A percentile compares a stretch with the other conserved stretches of the same genome.
Conservation (phyloP, 768 basidiomycete genomes). For the Boletus eberwhitei region DNA sequence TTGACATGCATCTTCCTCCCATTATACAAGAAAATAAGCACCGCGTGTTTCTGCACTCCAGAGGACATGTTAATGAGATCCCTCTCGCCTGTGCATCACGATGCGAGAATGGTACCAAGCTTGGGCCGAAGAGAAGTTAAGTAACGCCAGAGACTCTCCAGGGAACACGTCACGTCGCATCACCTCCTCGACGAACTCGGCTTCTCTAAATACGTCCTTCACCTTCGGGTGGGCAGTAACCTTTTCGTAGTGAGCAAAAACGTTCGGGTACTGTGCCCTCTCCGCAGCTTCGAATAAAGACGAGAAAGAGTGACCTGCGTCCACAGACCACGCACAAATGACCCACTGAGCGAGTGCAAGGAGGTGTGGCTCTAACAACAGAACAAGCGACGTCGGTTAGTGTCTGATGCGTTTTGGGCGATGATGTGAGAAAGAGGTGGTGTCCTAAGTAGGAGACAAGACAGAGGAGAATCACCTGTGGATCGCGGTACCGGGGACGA, state of each 20-base stretch:
- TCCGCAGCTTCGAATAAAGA: no score
- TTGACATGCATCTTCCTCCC: conserved; percentile 95
- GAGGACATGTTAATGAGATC: background rate
- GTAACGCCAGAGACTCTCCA: conserved; percentile 87
- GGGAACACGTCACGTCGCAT: conserved; percentile 55
- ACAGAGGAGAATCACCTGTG: no score
- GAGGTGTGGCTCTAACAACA: no score
- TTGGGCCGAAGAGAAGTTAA: conserved; percentile 89
- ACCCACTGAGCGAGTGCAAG: no score
- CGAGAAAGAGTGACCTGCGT: no score
- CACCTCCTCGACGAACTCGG: conserved; percentile 17
- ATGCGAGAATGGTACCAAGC: conserved; percentile 34
- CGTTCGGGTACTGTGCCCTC: conserved; percentile 23
- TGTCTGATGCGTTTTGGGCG: no score
- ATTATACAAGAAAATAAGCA: conserved; percentile 87
- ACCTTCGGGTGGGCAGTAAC: conserved; percentile 18
- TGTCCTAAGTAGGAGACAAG: no score
- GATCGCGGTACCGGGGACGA: no score
- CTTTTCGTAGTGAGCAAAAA: conserved; percentile 26
- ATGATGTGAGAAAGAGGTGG: no score
- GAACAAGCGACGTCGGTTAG: no score
- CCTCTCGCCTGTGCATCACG: background rate
- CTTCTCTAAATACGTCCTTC: conserved; percentile 16
- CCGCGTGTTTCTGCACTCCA: conserved; percentile 73
- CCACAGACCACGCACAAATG: no score